Evolutionary conservation across 495 filamentous ascomycete species (phyloP), one percentile per base, ranked within the genome.

Genomic region (Podospora anserina): DNA sequence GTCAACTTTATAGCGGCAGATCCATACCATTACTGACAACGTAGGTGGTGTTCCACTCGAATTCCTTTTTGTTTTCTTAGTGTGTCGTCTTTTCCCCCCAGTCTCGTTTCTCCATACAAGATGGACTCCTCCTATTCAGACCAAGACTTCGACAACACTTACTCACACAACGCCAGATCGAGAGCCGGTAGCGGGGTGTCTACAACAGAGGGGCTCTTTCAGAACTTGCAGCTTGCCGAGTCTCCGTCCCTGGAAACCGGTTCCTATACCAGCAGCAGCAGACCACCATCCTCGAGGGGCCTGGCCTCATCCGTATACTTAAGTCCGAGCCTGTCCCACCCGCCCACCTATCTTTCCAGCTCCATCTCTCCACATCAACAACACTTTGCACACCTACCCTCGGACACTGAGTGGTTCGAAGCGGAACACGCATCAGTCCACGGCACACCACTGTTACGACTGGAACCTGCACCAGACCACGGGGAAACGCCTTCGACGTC

Each of bases 151-250:
- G 75, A 78, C 71, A 71, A 78, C 67, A 77, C 78, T 79, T 81
- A 80, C 82, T 82, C 77, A 83, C 79, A 75, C 60, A 78, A 70
- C 64, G 70, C 78, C 75, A 84, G 81, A 61, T 80, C 80, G 68
- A 79, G 77, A 77, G 68, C 72, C 63, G 70, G 71, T 65, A 79
- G 76, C 66, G 70, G 77, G 63, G 72, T 74, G 49, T 79, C 80
- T 27, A 75, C 78, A 34, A 79, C 78, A 70, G 73, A 74, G 62
- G 76, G 74, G 6, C 67, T 75, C 44, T 77, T 78, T 70, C 76
- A 78, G 67, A 73, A 71, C 66, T 66, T 79, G 27, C 70, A 76
- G 49, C 66, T 82, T 44, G 72, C 71, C 68, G 76, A 79, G 58
- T 64, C 71, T 19, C 30, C 73, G 63, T 68, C 75, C 63, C 72